Evolutionary conservation across 352 stramenopile genomes (phyloP).

Genomic region (Globisporangium paroecandrum): DNA sequence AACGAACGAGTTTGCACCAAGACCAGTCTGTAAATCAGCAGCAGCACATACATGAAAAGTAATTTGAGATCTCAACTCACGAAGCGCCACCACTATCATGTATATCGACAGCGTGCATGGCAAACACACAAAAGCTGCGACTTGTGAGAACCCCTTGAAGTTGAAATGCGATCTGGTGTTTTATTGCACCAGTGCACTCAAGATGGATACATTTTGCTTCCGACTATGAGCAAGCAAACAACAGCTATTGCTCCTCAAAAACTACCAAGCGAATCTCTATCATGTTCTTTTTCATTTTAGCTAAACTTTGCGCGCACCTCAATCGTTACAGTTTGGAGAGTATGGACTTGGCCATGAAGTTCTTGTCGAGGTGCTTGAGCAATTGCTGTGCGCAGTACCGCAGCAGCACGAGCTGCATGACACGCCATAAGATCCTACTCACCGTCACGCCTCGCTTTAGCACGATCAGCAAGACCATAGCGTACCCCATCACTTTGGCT

Average conservation of each 20-base stretch:
- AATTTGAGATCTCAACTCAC: neutral
- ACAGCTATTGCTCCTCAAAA: neutral
- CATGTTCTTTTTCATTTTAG: neutral
- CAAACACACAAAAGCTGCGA: neutral
- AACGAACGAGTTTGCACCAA: neutral
- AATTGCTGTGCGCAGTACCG: constrained; percentile 56
- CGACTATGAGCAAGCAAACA: neutral
- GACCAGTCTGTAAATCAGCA: neutral
- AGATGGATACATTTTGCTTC: neutral
- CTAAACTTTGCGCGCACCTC: neutral
- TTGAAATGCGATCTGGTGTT: neutral
- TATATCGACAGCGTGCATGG: neutral
- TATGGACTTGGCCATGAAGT: constrained; percentile 14
- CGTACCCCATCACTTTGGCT: constrained; percentile 43
- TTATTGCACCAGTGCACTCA: neutral
- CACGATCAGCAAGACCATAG: constrained; percentile 48
- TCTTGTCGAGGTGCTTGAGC: constrained; percentile 39
- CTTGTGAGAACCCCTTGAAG: neutral
- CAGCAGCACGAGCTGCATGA: constrained; percentile 56
- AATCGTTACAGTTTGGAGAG: constrained; percentile 17
- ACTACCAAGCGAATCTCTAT: neutral
- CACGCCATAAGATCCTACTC: constrained; percentile 38
- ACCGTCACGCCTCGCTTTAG: constrained; percentile 53
- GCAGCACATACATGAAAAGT: neutral
- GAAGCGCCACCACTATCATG: neutral